A percentile compares a stretch with the other conserved stretches of the same genome.
These are phyloP conservation scores for Mercurialis annua DNA, from an alignment of 345 rosid genomes.

Conservation along the genomic window DNA sequence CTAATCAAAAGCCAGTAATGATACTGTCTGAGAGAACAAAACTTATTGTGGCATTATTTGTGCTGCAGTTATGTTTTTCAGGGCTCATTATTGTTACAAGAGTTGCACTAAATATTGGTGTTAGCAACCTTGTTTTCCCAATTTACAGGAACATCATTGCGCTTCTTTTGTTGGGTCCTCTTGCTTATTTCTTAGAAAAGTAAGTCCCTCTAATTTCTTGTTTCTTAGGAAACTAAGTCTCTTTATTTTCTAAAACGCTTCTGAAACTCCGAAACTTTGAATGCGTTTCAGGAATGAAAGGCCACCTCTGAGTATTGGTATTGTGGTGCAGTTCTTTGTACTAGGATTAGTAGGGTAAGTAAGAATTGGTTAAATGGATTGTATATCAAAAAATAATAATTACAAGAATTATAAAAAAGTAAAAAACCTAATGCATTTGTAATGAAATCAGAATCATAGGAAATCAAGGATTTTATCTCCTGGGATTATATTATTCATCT, in stretches of 20 bases:
- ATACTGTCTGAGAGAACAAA: slow-evolving; percentile 52
- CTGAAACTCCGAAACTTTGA: too few relatives aligned
- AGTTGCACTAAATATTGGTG: slow-evolving; percentile 76
- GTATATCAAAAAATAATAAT: too few relatives aligned
- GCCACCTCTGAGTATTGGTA: slow-evolving; percentile 60
- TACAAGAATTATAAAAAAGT: neutral
- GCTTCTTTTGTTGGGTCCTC: slow-evolving; percentile 53
- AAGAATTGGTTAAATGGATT: too few relatives aligned
- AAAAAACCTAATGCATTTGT: neutral
- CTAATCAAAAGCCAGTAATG: too few relatives aligned
- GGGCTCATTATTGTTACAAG: slow-evolving; percentile 82
- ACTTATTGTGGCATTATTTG: slow-evolving; percentile 59
- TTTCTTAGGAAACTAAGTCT: too few relatives aligned
- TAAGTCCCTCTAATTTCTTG: slow-evolving; percentile 26
- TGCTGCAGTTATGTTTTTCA: slow-evolving; percentile 69
- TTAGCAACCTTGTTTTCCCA: slow-evolving; percentile 76
- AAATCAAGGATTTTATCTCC: slow-evolving; percentile 75
- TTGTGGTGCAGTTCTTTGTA: slow-evolving; percentile 70
- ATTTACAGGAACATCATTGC: slow-evolving; percentile 85
- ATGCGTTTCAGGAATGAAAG: slow-evolving; percentile 61
- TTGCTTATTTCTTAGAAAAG: slow-evolving; percentile 82
- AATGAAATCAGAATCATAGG: slow-evolving; percentile 56
- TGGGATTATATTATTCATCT: slow-evolving; percentile 66
- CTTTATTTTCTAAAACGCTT: too few relatives aligned
- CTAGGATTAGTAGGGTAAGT: slow-evolving; percentile 66